These are phyloP conservation scores for Lodderomyces jiufengensis DNA, from an alignment of 1,139 yeast species.

Conservation along the genomic window DNA sequence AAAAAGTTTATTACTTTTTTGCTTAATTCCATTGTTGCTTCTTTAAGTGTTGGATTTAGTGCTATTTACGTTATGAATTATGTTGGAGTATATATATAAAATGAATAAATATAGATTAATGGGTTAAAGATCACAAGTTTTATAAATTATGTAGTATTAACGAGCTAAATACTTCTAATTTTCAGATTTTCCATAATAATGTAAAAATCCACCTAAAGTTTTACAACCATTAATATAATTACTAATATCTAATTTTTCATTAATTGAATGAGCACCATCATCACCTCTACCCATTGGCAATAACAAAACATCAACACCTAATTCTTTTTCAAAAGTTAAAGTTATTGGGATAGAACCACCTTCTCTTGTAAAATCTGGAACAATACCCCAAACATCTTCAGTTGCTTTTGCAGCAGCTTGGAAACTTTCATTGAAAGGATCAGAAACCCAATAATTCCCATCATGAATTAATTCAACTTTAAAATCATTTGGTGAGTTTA, in stretches of 20 bases:
- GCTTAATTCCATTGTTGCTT: slow-evolving; percentile 33
- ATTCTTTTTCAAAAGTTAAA: slow-evolving; percentile 80
- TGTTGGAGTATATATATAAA: slow-evolving; percentile 45
- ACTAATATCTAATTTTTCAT: slow-evolving; percentile 84
- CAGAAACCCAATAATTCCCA: slow-evolving; percentile 94
- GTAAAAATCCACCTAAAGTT: slow-evolving; percentile 90
- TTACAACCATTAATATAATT: slow-evolving; percentile 94
- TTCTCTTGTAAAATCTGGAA: slow-evolving; percentile 96
- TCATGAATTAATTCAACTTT: slow-evolving; percentile 81
- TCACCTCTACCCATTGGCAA: slow-evolving; percentile 99
- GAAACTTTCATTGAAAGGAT: slow-evolving; percentile 89
- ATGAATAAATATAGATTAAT: too few species aligned
- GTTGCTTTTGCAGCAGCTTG: slow-evolving; percentile 95
- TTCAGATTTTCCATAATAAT: slow-evolving; percentile 60
- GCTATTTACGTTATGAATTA: slow-evolving; percentile 38
- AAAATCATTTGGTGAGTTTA: slow-evolving; percentile 73
- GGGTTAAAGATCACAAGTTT: too few species aligned
- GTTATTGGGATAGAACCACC: slow-evolving; percentile 99
- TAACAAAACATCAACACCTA: slow-evolving; percentile 80
- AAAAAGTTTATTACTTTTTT: slow-evolving; percentile 26
- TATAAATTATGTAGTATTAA: too few species aligned
- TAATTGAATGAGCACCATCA: slow-evolving; percentile 98
- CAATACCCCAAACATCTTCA: slow-evolving; percentile 87
- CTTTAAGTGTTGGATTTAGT: slow-evolving; percentile 38
- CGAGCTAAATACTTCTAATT: too few species aligned